Evolutionary conservation across 192 early-diverging fungal species (phyloP).

Genomic region (Coemansia sp.): DNA sequence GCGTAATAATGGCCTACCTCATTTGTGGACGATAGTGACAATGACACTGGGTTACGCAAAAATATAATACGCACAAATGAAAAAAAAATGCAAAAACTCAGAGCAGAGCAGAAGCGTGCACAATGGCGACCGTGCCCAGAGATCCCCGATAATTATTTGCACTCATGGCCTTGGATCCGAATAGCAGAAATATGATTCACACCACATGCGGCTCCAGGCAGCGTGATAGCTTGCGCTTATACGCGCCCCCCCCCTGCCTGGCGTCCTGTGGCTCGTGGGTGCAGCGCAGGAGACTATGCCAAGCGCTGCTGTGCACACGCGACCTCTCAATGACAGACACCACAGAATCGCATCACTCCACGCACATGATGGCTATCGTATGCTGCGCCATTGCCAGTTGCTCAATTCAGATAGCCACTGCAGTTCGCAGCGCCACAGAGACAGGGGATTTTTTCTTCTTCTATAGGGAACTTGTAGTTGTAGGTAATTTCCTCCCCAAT

Average conservation of each 20-base stretch:
- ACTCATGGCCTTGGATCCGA: neutral
- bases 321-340: neutral
- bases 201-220: neutral
- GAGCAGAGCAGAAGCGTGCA: neutral
- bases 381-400: neutral
- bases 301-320: neutral
- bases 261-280: neutral
- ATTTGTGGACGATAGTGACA: neutral
- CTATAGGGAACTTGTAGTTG: slow-evolving; percentile 82
- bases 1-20: slow-evolving; percentile 5
- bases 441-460: slow-evolving; percentile 90
- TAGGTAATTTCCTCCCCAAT: slow-evolving; percentile 98
- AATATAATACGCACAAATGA: neutral
- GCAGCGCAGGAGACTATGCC: neutral
- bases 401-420: slow-evolving; percentile 74
- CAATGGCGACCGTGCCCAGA: neutral
- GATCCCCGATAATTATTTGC: neutral
- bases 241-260: no score
- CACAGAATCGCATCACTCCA: neutral
- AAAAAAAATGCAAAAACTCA: neutral
- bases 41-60: neutral
- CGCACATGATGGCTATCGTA: slow-evolving; percentile 3
- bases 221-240: no score
- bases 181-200: neutral
- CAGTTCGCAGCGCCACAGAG: slow-evolving; percentile 85